Conservation (phyloP, 805 yeast species). For the Saccharomyces eubayanus region DNA sequence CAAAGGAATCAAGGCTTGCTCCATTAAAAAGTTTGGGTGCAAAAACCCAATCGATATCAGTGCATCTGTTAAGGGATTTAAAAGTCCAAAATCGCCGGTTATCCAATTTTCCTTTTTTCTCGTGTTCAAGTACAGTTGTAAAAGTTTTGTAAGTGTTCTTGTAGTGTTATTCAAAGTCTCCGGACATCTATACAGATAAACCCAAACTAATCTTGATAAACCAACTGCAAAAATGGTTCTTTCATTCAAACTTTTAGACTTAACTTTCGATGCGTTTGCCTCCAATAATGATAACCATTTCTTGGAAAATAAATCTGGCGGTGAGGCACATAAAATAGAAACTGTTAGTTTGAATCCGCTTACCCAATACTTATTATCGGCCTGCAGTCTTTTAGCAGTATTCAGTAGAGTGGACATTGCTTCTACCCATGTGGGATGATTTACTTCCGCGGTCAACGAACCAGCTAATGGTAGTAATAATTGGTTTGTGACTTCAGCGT, state of each 20-base stretch:
- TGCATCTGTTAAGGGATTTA: constrained; percentile 61
- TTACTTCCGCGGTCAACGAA: constrained; percentile 82
- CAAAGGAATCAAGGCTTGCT: constrained; percentile 65
- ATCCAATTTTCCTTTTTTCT: constrained; percentile 72
- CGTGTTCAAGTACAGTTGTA: constrained; percentile 46
- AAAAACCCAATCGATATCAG: constrained; percentile 73
- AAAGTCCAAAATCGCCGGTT: constrained; percentile 49
- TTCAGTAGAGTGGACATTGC: constrained; percentile 59
- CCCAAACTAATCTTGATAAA: constrained; percentile 77
- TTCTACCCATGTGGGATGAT: constrained; percentile 90
- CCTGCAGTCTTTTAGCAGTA: constrained; percentile 39
- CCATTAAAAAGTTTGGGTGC: constrained; percentile 71
- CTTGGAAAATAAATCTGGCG: constrained; percentile 60
- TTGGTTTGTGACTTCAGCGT: constrained; percentile 73
- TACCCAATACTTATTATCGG: constrained; percentile 51
- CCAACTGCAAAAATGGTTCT: constrained; percentile 56
- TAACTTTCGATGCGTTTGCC: constrained; percentile 48
- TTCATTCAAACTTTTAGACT: constrained; percentile 47
- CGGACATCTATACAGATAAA: constrained; percentile 73
- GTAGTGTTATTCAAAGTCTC: constrained; percentile 86
- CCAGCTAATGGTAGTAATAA: constrained; percentile 78
- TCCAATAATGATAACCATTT: constrained; percentile 71
- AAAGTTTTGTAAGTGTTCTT: constrained; percentile 61
- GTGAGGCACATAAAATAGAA: constrained; percentile 71
- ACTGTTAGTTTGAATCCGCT: constrained; percentile 59